Base-by-base conservation (phyloP, 108 stramenopile species). In the Pseudonitzschia multistriata region DNA sequence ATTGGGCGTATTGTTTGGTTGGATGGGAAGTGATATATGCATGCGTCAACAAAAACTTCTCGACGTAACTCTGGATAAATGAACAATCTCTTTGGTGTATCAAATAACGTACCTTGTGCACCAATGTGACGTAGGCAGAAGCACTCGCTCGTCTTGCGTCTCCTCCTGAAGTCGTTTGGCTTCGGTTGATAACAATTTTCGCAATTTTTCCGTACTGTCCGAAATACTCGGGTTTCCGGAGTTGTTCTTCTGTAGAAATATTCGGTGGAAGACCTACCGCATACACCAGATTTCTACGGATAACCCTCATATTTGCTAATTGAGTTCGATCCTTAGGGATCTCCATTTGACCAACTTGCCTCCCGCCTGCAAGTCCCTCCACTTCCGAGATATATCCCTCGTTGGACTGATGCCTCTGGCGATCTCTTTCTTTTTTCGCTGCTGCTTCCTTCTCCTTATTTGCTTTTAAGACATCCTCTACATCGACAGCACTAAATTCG, bases 201-300 rank as follows among this genome's bases (percentile, higher is more conserved):
- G 87, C 76, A 72, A 98, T 95, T 68, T 86, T 94, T 34, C 98
- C 97, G 74, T 98, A 98, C 74, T 98, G 98, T 34, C 98, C 98
- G 74, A 99, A 98, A 69, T 94, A 96, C 66, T 97, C 96, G 7
- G 96, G 81, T 66, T 82, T 91, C 33, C 88, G 81, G 49, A 99
- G 80, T 22, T 72, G 81, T 24, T 99, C 98, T 72, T 97, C 96
- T 11, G 74, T 83, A 13, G 91, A 91, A 50, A 94, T 84, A 55
- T 62, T 70, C 10, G 96, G 78, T 30, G 98, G 96, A 40, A 99
- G 84, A 30, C 97, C 97, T 19, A 97, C 90, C 10, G 95, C 93
- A 76, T 98, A 99, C 27, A 98, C 97, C 63, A 99, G 74, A 74
- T 99, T 98, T 27, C 98, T 79, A 24, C 97, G 95, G 59, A 99